Conservation (phyloP, 208 protist genomes). For the Wallacemonas rigidus region DNA sequence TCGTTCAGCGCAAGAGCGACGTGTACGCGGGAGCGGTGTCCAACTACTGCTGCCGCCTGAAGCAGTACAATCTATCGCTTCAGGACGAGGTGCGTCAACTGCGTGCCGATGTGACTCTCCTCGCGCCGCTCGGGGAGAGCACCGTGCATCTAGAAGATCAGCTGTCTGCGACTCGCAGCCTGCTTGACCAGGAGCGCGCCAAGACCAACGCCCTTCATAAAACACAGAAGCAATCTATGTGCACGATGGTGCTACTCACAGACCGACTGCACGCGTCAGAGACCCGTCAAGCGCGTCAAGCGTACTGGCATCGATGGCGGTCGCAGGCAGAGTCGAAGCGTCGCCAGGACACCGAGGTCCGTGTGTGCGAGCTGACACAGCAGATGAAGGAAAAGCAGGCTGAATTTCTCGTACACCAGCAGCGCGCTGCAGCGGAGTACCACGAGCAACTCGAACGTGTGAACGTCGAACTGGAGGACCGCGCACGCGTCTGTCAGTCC, state of each 20-base stretch:
- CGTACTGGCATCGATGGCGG: slow-evolving; percentile 29
- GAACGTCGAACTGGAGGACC: slow-evolving; percentile 20
- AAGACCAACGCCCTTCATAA: slow-evolving; percentile 6
- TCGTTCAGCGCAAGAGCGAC: neutral
- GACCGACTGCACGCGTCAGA: slow-evolving; percentile 13
- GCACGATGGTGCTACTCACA: slow-evolving; percentile 19
- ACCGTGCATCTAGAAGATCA: slow-evolving; percentile 30
- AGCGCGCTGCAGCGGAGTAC: slow-evolving; percentile 17
- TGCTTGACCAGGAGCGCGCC: slow-evolving; percentile 19
- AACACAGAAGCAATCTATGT: neutral
- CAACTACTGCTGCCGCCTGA: slow-evolving; percentile 26
- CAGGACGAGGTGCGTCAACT: slow-evolving; percentile 23
- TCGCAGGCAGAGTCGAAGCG: neutral
- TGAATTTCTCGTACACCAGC: slow-evolving; percentile 11
- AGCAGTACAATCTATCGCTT: slow-evolving; percentile 18
- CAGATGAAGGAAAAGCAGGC: slow-evolving; percentile 18
- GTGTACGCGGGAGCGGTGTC: slow-evolving; percentile 7
- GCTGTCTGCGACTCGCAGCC: slow-evolving; percentile 14
- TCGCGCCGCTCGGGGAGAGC: slow-evolving; percentile 38
- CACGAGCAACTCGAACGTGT: slow-evolving; percentile 19
- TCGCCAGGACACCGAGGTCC: neutral
- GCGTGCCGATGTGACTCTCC: slow-evolving; percentile 20
- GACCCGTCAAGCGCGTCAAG: slow-evolving; percentile 11
- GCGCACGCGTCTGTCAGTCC: slow-evolving; percentile 16
- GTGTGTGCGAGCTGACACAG: neutral